Percentiles rank a stretch among this genome's conserved stretches.
These are phyloP conservation scores for Lasiosphaeria ovina DNA, from an alignment of 495 filamentous ascomycete species.

Conservation along the genomic window DNA sequence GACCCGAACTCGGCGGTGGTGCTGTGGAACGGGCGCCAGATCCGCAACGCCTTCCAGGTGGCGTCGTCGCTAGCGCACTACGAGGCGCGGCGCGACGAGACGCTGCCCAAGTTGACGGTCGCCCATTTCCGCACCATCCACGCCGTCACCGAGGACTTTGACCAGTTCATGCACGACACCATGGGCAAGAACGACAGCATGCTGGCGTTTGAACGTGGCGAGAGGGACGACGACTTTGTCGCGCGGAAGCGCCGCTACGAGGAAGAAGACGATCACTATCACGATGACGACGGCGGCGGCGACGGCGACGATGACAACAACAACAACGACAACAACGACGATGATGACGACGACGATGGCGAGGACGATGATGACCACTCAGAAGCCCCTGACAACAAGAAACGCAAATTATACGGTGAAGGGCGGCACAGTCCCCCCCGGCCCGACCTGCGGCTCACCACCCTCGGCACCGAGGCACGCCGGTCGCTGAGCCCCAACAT, in stretches of 20 bases:
- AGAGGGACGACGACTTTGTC: conserved; percentile 16
- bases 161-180: conserved; percentile 16
- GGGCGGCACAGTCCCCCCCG: not conserved
- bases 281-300: not conserved
- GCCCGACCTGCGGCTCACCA: not conserved
- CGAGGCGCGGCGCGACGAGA: conserved; percentile 34
- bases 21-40: conserved; percentile 51
- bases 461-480: not conserved
- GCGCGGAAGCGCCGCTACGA: not conserved
- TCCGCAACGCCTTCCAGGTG: conserved; percentile 44
- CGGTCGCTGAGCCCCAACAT: conserved; percentile 5
- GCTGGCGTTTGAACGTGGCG: conserved; percentile 16
- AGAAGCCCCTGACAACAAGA: not conserved
- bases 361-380: not conserved
- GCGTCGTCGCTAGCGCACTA: conserved; percentile 52
- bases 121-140: conserved; percentile 22
- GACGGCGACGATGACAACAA: not conserved
- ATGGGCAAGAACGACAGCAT: conserved; percentile 15
- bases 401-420: not conserved
- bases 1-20: conserved; percentile 51
- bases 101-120: conserved; percentile 11
- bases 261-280: not conserved
- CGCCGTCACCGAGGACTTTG: conserved; percentile 18
- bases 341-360: not conserved
- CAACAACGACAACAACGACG: conserved; percentile 6